Percentiles rank a stretch among this genome's conserved stretches.
phyloP scores from a whole-genome alignment of 2,329 filamentous ascomycete genomes.

The Xenoacremonium recifei region DNA sequence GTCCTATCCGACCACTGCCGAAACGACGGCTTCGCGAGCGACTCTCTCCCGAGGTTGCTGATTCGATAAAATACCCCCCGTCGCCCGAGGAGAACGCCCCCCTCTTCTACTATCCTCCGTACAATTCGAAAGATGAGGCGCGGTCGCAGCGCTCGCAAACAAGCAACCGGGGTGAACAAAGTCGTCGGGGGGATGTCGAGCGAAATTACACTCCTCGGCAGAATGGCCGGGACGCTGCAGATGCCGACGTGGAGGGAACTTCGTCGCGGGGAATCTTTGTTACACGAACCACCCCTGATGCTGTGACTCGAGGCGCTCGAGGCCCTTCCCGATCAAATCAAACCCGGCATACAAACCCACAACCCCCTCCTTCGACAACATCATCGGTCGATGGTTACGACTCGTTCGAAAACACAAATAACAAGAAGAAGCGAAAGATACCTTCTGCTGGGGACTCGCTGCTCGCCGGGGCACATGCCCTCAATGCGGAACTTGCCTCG shows the following conservation, averaged over 20 bases:
- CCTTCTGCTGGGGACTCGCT: conserved; percentile 77
- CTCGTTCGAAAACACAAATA: conserved; percentile 97
- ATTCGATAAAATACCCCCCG: conserved; percentile 78
- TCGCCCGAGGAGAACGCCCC: conserved; percentile 68
- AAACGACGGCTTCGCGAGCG: conserved; percentile 85
- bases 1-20: conserved; percentile 89
- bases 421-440: conserved; percentile 99
- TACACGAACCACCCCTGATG: conserved; percentile 47
- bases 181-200: conserved; percentile 20
- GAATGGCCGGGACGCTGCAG: conserved; percentile 47
- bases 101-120: conserved; percentile 64
- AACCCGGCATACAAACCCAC: conserved; percentile 44
- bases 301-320: conserved; percentile 41
- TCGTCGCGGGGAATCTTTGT: conserved; percentile 37
- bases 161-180: conserved; percentile 20
- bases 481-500: conserved; percentile 41
- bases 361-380: conserved; percentile 64
- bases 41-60: conserved; percentile 80
- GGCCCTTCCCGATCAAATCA: conserved; percentile 45
- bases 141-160: conserved; percentile 16
- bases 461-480: conserved; percentile 39
- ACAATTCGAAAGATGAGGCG: conserved; percentile 50
- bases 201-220: conserved; percentile 25
- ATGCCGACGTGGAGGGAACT: conserved; percentile 61
- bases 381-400: conserved; percentile 87